Evolutionary conservation across 805 yeast genomes (phyloP), one percentile per base, ranked within the genome.

Genomic region (Candida parachauliodes): DNA sequence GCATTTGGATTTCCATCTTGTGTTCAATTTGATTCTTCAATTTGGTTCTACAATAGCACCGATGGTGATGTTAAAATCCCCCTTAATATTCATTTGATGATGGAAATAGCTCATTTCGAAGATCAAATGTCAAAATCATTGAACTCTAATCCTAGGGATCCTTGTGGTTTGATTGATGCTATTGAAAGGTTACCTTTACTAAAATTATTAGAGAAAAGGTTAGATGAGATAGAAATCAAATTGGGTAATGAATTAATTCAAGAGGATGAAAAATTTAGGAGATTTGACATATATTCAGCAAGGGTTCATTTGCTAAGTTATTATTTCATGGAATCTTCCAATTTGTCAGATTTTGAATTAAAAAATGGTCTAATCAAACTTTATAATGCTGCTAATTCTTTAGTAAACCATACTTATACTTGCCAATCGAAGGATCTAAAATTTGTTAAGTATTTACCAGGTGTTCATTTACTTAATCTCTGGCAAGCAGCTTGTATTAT

Each of bases 1-100:
- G 82, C 95, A 8, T 88, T 88, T 62, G 98, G 98, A 14, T 89
- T 84, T 53, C 98, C 98, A 0, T 88, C 95, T 0, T 88, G 88
- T 59, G 89, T 86, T 3, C 86, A 82, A 42, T 85, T 88, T 52
- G 95, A 88, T 55, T 72, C 82, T 18, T 72, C 88, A 1, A 76
- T 83, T 2, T 61, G 79, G 51, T 70, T 70, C 5, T 70, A 79
- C 3, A 72, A 75, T 47, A 60, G 74, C 31, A 69, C 76, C 8
- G 74, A 70, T 9, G 59, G 72, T n/a, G 57, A 47, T 22, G 48
- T 53, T 17, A 68, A 63, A 17, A 61, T 85, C 15, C 85, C 91
- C 1, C 54, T 59, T 12, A 61, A 76, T n/a, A 70, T 91, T 30
- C 72, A 77, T 36, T 88, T 79, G 48, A 82, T 88, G 85, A 76